A percentile compares a stretch with the other conserved stretches of the same genome.
These are phyloP conservation scores for Hymenoscyphus occultus DNA, from an alignment of 2,329 filamentous ascomycete genomes.

Conservation along the genomic window DNA sequence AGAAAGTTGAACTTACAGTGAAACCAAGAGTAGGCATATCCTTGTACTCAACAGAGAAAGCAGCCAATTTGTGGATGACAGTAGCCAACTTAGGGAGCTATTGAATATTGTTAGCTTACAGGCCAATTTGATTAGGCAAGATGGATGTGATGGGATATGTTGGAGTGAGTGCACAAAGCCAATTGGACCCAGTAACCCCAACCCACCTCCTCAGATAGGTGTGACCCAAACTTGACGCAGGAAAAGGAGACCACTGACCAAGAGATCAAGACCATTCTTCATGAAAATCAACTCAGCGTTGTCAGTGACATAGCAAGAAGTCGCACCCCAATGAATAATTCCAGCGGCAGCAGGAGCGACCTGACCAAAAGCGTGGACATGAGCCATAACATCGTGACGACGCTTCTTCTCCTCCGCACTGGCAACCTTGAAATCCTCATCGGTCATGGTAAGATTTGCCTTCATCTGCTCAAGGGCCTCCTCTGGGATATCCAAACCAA, in stretches of 20 bases:
- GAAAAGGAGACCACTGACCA: neutral
- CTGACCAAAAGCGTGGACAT: conserved; percentile 71
- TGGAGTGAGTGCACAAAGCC: neutral
- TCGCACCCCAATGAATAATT: conserved; percentile 70
- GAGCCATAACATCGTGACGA: conserved; percentile 60
- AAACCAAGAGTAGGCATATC: conserved; percentile 69
- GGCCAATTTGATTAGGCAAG: neutral
- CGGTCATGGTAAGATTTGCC: conserved; percentile 65
- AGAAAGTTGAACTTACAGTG: conserved; percentile 43
- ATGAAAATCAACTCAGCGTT: conserved; percentile 61
- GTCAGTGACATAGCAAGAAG: conserved; percentile 46
- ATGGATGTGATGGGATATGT: neutral
- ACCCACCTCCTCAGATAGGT: no score
- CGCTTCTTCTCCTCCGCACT: conserved; percentile 71
- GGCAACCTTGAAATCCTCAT: conserved; percentile 72
- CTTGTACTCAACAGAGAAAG: conserved; percentile 72
- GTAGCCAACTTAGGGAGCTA: conserved; percentile 73
- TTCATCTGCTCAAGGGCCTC: conserved; percentile 76
- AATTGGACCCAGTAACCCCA: no score
- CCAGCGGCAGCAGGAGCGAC: conserved; percentile 74
- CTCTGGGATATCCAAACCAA: conserved; percentile 70
- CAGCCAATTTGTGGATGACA: conserved; percentile 69
- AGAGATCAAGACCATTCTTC: conserved; percentile 62
- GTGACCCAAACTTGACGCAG: no score
- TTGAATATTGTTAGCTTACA: neutral